These are phyloP conservation scores for Suillus lakei DNA, from an alignment of 768 basidiomycete genomes.

Conservation along the genomic window DNA sequence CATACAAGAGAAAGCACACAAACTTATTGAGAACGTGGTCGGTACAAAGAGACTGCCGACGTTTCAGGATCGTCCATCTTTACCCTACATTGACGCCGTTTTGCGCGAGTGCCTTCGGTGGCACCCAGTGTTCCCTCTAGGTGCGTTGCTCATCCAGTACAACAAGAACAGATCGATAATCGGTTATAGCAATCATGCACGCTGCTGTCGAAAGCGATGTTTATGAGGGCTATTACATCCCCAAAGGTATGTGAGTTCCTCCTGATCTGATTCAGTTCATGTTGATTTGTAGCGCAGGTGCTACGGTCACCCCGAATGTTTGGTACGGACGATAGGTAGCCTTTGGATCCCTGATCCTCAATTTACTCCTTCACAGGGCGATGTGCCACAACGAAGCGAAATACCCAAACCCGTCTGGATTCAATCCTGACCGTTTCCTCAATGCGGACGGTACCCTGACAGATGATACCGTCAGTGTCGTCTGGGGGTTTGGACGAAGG, in stretches of 20 bases:
- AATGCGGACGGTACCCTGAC: conserved; percentile 27
- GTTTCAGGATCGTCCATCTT: conserved; percentile 2
- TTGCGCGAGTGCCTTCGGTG: conserved; percentile 10
- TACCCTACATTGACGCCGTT: conserved; percentile 14
- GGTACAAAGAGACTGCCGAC: conserved; percentile 10
- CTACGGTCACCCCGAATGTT: conserved; percentile 8
- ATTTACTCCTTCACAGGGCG: conserved; percentile 27
- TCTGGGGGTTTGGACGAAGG: conserved; percentile 35
- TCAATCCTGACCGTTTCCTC: conserved; percentile 47
- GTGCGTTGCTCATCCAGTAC: background rate
- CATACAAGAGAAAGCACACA: conserved; percentile 12
- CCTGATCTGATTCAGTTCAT: background rate
- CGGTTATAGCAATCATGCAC: conserved; percentile 24
- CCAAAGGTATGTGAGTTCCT: conserved; percentile 39
- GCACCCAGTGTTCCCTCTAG: conserved; percentile 10
- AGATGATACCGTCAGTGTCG: conserved; percentile 14
- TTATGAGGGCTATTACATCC: conserved; percentile 53
- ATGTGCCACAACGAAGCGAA: conserved; percentile 38
- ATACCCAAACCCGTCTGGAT: conserved; percentile 40
- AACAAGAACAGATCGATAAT: background rate
- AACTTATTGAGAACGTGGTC: conserved; percentile 8
- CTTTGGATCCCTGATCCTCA: background rate
- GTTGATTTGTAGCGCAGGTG: conserved; percentile 4
- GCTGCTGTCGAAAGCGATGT: conserved; percentile 39
- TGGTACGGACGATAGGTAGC: conserved; percentile 3